Conservation (phyloP, 768 basidiomycete genomes). For the Mycena rosella region DNA sequence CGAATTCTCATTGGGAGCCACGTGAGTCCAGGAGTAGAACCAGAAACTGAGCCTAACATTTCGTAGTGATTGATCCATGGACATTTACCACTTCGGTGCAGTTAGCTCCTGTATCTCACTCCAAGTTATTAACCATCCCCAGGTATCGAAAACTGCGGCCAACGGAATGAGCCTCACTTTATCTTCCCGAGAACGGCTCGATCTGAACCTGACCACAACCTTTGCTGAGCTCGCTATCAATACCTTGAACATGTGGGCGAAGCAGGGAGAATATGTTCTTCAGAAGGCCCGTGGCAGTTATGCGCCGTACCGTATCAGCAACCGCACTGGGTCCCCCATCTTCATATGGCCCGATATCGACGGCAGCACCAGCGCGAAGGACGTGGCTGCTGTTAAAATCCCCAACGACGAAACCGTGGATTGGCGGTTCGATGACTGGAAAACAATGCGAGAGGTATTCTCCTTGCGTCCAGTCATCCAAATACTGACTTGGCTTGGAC, state of each 20-base stretch:
- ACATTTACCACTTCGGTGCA: constrained; percentile 79
- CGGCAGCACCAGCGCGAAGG: constrained; percentile 59
- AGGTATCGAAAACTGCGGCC: constrained; percentile 66
- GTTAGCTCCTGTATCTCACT: constrained; percentile 21
- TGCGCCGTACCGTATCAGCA: constrained; percentile 93
- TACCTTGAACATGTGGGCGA: constrained; percentile 78
- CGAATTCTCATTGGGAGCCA: constrained; percentile 99
- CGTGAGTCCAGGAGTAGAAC: constrained; percentile 56
- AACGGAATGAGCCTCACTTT: constrained; percentile 71
- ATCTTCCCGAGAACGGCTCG: constrained; percentile 84
- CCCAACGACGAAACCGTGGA: constrained; percentile 83
- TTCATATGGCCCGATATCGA: constrained; percentile 89
- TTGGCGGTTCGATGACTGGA: constrained; percentile 98
- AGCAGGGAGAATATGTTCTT: constrained; percentile 78
- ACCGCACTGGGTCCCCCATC: constrained; percentile 90
- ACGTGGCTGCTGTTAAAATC: constrained; percentile 69
- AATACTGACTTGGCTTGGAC: constrained; percentile 10
- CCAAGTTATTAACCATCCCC: neutral
- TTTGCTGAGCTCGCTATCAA: constrained; percentile 89
- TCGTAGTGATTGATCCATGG: constrained; percentile 94
- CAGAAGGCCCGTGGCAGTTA: constrained; percentile 87
- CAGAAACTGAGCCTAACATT: constrained; percentile 15
- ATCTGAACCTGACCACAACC: constrained; percentile 91
- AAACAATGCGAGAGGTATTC: constrained; percentile 88
- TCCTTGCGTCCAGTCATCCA: neutral